Conservation (phyloP, 2,329 filamentous ascomycete species). For the Huntiella decipiens region DNA sequence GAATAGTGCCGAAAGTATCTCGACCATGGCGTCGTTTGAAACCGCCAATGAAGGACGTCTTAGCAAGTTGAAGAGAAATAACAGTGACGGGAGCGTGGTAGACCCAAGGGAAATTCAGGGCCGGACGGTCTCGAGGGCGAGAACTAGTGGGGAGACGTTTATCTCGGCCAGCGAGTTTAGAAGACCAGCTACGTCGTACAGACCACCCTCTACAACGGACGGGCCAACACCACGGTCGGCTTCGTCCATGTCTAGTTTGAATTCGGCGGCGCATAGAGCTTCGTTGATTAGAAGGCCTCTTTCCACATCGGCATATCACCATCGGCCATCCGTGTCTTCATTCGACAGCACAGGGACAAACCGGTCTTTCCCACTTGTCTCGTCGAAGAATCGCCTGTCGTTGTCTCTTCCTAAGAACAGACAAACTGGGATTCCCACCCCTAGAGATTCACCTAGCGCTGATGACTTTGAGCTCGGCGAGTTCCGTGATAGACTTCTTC, state of each 20-base stretch:
- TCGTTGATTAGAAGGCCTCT: constrained; percentile 24
- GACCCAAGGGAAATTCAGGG: not conserved
- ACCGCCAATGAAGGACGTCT: constrained; percentile 33
- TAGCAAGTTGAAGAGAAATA: constrained; percentile 21
- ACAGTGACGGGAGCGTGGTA: constrained; percentile 12
- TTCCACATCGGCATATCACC: constrained; percentile 20
- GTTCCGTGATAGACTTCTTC: constrained; percentile 4
- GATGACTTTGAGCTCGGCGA: constrained; percentile 26
- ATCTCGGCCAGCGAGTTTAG: constrained; percentile 11
- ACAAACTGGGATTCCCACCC: constrained; percentile 26
- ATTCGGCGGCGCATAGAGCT: constrained; percentile 5
- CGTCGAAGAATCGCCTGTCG: constrained; percentile 23
- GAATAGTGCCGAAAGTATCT: constrained; percentile 29
- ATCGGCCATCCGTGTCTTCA: constrained; percentile 38
- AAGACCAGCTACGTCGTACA: constrained; percentile 3
- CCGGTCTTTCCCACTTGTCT: constrained; percentile 41
- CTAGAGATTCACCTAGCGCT: constrained; percentile 29
- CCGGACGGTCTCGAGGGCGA: constrained; percentile 5
- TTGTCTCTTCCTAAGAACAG: constrained; percentile 2
- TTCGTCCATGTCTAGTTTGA: constrained; percentile 9
- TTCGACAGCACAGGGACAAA: constrained; percentile 39
- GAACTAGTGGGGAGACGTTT: constrained; percentile 16
- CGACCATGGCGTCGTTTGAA: constrained; percentile 35
- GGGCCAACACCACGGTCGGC: constrained; percentile 4
- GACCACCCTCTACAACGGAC: constrained; percentile 3